Base-by-base conservation (phyloP, 1,284 basidiomycete species). In the Ganoderma lucidum region DNA sequence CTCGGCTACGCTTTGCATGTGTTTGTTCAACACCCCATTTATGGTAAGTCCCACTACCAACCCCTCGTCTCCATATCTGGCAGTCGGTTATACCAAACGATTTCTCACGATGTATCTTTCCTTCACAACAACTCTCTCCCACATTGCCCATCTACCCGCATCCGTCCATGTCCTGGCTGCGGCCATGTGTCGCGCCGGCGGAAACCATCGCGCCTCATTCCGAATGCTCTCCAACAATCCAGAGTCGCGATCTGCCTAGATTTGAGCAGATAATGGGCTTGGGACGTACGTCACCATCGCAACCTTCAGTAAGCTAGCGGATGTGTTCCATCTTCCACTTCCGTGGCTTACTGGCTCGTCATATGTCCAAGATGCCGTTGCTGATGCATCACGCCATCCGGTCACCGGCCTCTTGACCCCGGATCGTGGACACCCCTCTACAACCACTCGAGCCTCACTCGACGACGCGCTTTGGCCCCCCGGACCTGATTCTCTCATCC, bases 61-160 rank as follows among this genome's bases (percentile, higher is more conserved):
- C 42, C 45, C 9, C 3, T 15, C 23, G 6, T 10, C 51, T 10
- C 63, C 63, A 56, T 51, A 69, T 63, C 41, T 15, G 64, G 67
- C 59, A 64, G 63, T 51, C 48, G 32, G 17, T 53, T 39, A 60
- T 66, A 65, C 67, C 53, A 66, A 64, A 70, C 65, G 68, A 64
- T 65, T 63, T 69, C 67, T 23, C 67, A 61, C 62, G 60, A 61
- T 63, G 60, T 30, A n/a, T 17, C 19, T 44, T 32, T 17, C 30
- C 53, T 30, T 59, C n/a, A 30, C 59, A 28, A 28, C 39, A 17
- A 10, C 45, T 37, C 53, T 19, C 53, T 63, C 51, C 66, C 66
- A 58, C 60, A 48, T 61, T 60, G 56, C 28, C 45, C 56, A 64
- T 28, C 51, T 64, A 61, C 45, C 42, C 44, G 28, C 8, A 30